Conservation (phyloP, 306 rosid species). For the Lathyrus tuberosus region DNA sequence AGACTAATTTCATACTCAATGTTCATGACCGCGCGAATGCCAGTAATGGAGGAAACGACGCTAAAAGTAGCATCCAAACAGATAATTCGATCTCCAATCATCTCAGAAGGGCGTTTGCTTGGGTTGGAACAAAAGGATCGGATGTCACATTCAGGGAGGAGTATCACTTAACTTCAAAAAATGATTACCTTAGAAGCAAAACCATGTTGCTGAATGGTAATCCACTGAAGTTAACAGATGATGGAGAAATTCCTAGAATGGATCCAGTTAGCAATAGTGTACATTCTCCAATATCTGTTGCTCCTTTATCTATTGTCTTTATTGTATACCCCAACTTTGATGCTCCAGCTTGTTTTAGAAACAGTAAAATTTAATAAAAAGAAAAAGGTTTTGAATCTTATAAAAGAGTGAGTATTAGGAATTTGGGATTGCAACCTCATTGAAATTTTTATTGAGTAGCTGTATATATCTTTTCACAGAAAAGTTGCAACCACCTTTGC, state of each 20-base stretch:
- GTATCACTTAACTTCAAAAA: slow-evolving; percentile 73
- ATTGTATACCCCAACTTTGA: slow-evolving; percentile 53
- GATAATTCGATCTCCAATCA: slow-evolving; percentile 45
- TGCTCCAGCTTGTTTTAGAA: slow-evolving; percentile 48
- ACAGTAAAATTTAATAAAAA: slow-evolving; percentile 21
- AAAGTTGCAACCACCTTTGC: slow-evolving; percentile 15
- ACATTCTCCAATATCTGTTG: slow-evolving; percentile 50
- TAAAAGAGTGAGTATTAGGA: slow-evolving; percentile 31
- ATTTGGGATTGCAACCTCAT: background rate
- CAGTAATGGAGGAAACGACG: slow-evolving; percentile 27
- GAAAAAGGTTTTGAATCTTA: slow-evolving; percentile 13
- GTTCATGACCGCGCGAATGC: slow-evolving; percentile 42
- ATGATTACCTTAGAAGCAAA: slow-evolving; percentile 58
- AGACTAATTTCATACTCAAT: slow-evolving; percentile 55
- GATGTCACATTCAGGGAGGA: slow-evolving; percentile 73
- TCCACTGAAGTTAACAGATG: slow-evolving; percentile 60
- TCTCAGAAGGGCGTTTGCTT: slow-evolving; percentile 73
- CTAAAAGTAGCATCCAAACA: slow-evolving; percentile 24
- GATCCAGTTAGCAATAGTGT: slow-evolving; percentile 48
- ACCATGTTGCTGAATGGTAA: slow-evolving; percentile 72
- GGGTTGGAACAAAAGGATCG: slow-evolving; percentile 79
- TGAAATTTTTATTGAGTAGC: slow-evolving; percentile 34
- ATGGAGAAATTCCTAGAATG: slow-evolving; percentile 70
- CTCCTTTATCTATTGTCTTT: slow-evolving; percentile 57
- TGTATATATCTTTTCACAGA: slow-evolving; percentile 17